Conservation (phyloP, 345 rosid genomes). For the Camelina neglecta region DNA sequence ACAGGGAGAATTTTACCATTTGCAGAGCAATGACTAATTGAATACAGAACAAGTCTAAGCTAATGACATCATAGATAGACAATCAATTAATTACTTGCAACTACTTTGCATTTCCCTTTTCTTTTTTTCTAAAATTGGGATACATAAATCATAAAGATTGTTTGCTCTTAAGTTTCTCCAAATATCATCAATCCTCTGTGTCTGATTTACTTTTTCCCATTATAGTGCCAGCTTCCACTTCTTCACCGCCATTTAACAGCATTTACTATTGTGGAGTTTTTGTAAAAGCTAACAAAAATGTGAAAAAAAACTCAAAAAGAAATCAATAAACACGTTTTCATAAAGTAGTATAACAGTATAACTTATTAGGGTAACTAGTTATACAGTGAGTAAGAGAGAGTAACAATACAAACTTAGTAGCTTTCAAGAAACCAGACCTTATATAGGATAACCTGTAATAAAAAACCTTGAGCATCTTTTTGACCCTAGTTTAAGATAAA, state of each 20-base stretch:
- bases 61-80: constrained; percentile 4
- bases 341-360: constrained; percentile 33
- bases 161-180: constrained; percentile 23
- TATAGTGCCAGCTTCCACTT: constrained; percentile 43
- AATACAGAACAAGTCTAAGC: constrained; percentile 13
- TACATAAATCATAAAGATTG: constrained; percentile 11
- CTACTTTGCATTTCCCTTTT: constrained; percentile 3
- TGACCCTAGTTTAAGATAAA: constrained; percentile 7
- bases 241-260: constrained; percentile 49
- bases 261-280: constrained; percentile 42
- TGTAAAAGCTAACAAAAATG: constrained; percentile 36
- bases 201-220: constrained; percentile 38
- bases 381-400: constrained; percentile 10
- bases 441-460: constrained; percentile 12
- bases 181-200: constrained; percentile 29
- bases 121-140: constrained; percentile 5
- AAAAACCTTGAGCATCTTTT: constrained; percentile 32
- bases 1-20: constrained; percentile 1
- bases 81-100: constrained; percentile 32
- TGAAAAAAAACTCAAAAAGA: constrained; percentile 1
- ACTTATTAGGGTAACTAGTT: constrained; percentile 37
- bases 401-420: constrained; percentile 14
- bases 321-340: constrained; percentile 16
- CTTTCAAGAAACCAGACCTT: constrained; percentile 19
- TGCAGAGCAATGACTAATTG: background rate